These are phyloP conservation scores for Danielia oregonensis DNA, from an alignment of 805 yeast genomes.

Conservation along the genomic window DNA sequence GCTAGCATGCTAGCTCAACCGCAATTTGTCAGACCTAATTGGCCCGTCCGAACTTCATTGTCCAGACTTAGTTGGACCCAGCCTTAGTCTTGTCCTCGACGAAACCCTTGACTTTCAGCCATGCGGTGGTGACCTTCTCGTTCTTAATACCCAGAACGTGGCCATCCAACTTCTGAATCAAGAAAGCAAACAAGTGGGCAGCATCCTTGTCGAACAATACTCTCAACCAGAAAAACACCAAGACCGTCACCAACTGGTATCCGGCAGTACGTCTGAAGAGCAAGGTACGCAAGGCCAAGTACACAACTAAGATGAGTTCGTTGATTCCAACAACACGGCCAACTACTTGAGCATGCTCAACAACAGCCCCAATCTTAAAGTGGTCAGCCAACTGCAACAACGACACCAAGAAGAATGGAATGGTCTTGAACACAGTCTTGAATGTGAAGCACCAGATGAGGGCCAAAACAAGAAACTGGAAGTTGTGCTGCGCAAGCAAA, in stretches of 20 bases:
- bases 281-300: constrained; percentile 56
- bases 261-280: constrained; percentile 67
- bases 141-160: constrained; percentile 41
- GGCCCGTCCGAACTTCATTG: no score
- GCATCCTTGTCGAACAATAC: constrained; percentile 52
- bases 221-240: constrained; percentile 67
- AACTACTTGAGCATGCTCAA: constrained; percentile 34
- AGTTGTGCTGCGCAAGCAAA: constrained; percentile 68
- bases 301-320: constrained; percentile 52
- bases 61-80: no score
- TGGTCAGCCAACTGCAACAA: constrained; percentile 49
- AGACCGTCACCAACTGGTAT: constrained; percentile 55
- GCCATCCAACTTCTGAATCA: constrained; percentile 43
- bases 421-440: constrained; percentile 58
- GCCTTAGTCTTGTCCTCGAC: constrained; percentile 26
- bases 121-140: constrained; percentile 34
- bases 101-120: constrained; percentile 32
- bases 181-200: constrained; percentile 37
- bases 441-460: constrained; percentile 61
- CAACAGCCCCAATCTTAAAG: constrained; percentile 39
- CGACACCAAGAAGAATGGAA: constrained; percentile 58
- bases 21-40: no score
- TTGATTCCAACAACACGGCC: constrained; percentile 53
- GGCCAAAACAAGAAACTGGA: constrained; percentile 61
- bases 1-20: no score